A percentile compares a stretch with the other conserved stretches of the same genome.
Evolutionary conservation across 331 rosid species (phyloP).

Genomic region (Malus hybrid): DNA sequence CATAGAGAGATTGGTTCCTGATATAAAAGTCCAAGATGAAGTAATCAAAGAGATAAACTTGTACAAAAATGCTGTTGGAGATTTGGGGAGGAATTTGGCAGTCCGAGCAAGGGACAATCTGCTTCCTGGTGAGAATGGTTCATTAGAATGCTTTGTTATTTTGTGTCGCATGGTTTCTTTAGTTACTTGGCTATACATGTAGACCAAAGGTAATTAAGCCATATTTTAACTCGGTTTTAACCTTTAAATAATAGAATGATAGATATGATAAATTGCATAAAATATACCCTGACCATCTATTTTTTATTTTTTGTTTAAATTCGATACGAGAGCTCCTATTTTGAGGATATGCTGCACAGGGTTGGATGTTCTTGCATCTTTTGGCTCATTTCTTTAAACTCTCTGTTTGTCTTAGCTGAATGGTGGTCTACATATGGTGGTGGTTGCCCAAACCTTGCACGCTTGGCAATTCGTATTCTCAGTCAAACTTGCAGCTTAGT

Average conservation of each 20-base stretch:
- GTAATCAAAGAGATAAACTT: slow-evolving; percentile 18
- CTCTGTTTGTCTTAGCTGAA: slow-evolving; percentile 10
- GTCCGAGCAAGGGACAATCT: slow-evolving; percentile 19
- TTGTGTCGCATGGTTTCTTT: neutral
- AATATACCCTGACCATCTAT: neutral
- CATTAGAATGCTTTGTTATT: neutral
- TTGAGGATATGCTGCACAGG: neutral
- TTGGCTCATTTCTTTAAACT: neutral
- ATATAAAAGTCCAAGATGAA: slow-evolving; percentile 19
- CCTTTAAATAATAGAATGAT: neutral
- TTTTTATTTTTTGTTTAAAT: neutral
- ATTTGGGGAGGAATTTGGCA: slow-evolving; percentile 26
- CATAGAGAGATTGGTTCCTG: slow-evolving; percentile 19
- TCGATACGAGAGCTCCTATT: neutral
- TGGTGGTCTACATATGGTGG: slow-evolving; percentile 31
- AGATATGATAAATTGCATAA: neutral
- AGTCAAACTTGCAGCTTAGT: slow-evolving; percentile 25
- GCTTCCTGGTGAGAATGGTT: slow-evolving; percentile 19
- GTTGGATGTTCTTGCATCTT: neutral
- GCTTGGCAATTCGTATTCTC: slow-evolving; percentile 7
- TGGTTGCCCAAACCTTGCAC: slow-evolving; percentile 14
- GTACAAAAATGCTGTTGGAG: slow-evolving; percentile 24
- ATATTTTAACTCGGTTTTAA: neutral
- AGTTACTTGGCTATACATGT: neutral
- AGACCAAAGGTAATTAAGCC: neutral